Evolutionary conservation across 148 eudicot species (phyloP), one percentile per base, ranked within the genome.

Genomic region (Cornus suecica): DNA sequence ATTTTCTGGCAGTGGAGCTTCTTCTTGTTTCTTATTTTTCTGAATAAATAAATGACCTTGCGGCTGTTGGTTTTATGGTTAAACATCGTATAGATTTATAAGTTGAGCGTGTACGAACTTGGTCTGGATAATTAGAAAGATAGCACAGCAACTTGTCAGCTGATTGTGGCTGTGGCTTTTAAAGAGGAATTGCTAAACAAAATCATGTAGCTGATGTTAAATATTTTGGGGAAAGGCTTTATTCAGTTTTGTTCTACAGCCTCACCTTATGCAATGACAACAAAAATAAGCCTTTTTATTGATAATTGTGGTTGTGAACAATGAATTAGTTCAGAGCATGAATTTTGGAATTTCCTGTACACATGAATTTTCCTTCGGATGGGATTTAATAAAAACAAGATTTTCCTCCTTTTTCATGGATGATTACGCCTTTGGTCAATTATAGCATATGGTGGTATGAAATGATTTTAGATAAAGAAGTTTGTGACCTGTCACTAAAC

Each of bases 281-380:
- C n/a, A 14, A 56, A 4, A 32, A 32, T 32, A 32, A 32, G 37
- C 37, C 37, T 6, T 37, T 4, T 37, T 37, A 37, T 37, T 58
- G 14, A 29, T 61, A 60, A 42, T 73, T 11, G 34, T 60, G 27
- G 74, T 48, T 20, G n/a, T 65, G 45, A 65, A 60, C 8, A 5
- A 15, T 34, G 28, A 67, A 58, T 31, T 37, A 70, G 68, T 66
- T 73, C 31, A 54, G 34, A 66, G n/a, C 71, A 37, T 70, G 22
- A 10, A 32, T 58, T 1, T 37, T 41, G 62, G 62, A 58, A 58
- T 18, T 58, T 20, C 20, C 24, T 58, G 24, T n/a, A 4, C 8
- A 22, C 22, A 66, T 30, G n/a, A 66, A 28, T 14, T 66, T 66
- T 29, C 41, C 23, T 28, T 64, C n/a, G 66, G n/a, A 24, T 48